These are phyloP conservation scores for Hortiboletus campestris DNA, from an alignment of 768 basidiomycete species.

Conservation along the genomic window DNA sequence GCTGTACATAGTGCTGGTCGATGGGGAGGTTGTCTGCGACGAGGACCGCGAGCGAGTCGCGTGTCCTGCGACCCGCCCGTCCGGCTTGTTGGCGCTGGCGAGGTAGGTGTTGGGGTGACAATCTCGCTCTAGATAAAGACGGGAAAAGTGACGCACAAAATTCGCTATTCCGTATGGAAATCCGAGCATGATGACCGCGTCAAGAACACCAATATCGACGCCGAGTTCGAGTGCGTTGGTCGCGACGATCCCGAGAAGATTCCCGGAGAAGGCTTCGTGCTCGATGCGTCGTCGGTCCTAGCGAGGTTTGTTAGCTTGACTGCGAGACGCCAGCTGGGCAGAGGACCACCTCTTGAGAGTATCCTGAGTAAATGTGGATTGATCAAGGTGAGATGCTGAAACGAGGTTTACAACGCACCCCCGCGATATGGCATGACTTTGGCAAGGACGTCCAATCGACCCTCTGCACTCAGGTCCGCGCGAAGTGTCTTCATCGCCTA, in stretches of 20 bases:
- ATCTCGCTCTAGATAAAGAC: background rate
- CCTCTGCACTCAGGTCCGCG: slow-evolving; percentile 67
- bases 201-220: slow-evolving; percentile 86
- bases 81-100: slow-evolving; percentile 84
- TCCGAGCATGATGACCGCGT: slow-evolving; percentile 86
- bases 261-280: slow-evolving; percentile 80
- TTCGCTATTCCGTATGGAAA: slow-evolving; percentile 81
- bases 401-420: slow-evolving; percentile 43
- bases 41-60: slow-evolving; percentile 75
- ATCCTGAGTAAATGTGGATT: slow-evolving; percentile 43
- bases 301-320: background rate
- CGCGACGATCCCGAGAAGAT: slow-evolving; percentile 80
- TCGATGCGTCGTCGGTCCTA: slow-evolving; percentile 85
- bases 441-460: slow-evolving; percentile 71
- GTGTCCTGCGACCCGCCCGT: slow-evolving; percentile 76
- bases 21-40: slow-evolving; percentile 68
- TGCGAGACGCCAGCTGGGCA: background rate
- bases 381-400: background rate
- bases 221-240: slow-evolving; percentile 91
- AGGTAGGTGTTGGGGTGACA: background rate
- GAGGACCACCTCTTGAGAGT: slow-evolving; percentile 59
- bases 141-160: slow-evolving; percentile 51
- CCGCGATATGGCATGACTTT: slow-evolving; percentile 82
- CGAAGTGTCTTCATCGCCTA: slow-evolving; percentile 81
- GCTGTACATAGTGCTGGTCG: slow-evolving; percentile 69